Conservation (phyloP, 2,329 filamentous ascomycete genomes). For the Fusarium foetens region DNA sequence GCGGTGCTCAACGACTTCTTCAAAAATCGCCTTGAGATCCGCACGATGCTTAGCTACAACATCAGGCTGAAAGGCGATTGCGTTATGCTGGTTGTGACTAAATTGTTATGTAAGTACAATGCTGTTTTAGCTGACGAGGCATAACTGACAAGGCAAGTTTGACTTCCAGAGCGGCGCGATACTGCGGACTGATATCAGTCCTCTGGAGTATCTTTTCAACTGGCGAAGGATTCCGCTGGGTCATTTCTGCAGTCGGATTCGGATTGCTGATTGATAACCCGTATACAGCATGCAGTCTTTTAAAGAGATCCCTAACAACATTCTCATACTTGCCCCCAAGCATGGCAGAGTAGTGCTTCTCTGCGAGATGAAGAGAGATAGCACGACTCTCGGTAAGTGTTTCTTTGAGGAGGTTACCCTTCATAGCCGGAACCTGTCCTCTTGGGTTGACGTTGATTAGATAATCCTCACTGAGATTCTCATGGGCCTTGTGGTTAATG, state of each 20-base stretch:
- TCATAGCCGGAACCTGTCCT: conserved; percentile 25
- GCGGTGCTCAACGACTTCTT: conserved; percentile 2
- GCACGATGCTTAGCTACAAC: conserved; percentile 12
- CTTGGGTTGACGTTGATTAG: conserved; percentile 14
- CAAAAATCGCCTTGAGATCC: conserved; percentile 1
- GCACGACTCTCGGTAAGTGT: conserved; percentile 17
- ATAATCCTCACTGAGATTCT: conserved; percentile 10
- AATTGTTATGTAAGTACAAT: neutral
- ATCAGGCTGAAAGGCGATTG: conserved; percentile 10
- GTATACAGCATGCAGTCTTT: conserved; percentile 10
- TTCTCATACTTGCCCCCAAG: neutral
- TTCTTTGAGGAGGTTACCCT: neutral
- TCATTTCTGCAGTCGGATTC: conserved; percentile 17
- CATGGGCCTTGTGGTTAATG: conserved; percentile 11
- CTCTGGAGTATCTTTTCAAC: conserved; percentile 10
- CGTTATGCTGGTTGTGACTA: conserved; percentile 17
- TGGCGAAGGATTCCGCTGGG: conserved; percentile 7
- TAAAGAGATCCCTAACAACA: neutral
- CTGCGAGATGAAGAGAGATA: conserved; percentile 22
- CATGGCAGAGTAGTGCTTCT: conserved; percentile 29
- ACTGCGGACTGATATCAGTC: conserved; percentile 10
- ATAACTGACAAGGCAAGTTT: conserved; percentile 15
- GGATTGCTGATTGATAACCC: conserved; percentile 17
- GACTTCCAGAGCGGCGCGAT: conserved; percentile 1
- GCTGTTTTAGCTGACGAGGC: accelerated